These are phyloP conservation scores for Blastobotrys persicus DNA, from an alignment of 1,139 yeast species.

Conservation along the genomic window DNA sequence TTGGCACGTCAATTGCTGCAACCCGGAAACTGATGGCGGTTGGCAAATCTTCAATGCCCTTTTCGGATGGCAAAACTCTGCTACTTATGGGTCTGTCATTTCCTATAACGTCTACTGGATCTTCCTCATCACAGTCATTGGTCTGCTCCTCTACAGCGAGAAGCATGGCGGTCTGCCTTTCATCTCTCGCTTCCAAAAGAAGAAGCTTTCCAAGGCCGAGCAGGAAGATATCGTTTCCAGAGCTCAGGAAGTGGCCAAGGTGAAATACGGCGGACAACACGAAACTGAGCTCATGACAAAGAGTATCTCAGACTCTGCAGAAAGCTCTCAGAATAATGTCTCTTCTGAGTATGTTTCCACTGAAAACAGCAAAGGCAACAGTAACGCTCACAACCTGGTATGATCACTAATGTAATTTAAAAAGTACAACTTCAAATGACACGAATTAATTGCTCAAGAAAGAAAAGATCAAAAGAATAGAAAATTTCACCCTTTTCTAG, in stretches of 20 bases:
- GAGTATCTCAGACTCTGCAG: background rate
- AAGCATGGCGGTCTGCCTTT: conserved; percentile 39
- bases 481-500: conserved; percentile 28
- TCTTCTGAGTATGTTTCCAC: background rate
- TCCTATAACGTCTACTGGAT: conserved; percentile 86
- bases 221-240: conserved; percentile 33
- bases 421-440: background rate
- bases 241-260: conserved; percentile 32
- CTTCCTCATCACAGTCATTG: conserved; percentile 50
- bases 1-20: conserved; percentile 95
- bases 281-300: conserved; percentile 1
- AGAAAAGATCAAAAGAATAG: background rate
- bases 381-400: conserved; percentile 6
- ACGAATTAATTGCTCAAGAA: background rate
- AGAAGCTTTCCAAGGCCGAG: conserved; percentile 30
- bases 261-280: conserved; percentile 19
- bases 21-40: conserved; percentile 82
- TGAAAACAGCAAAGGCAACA: background rate
- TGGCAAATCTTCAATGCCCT: conserved; percentile 91
- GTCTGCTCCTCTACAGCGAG: conserved; percentile 57
- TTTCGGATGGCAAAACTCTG: conserved; percentile 89
- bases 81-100: conserved; percentile 83
- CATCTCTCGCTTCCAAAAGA: conserved; percentile 24
- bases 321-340: background rate
- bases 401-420: too few species aligned